Percentiles rank a stretch among this genome's conserved stretches.
These are phyloP conservation scores for Candida morakotiae DNA, from an alignment of 805 yeast species.

Conservation along the genomic window DNA sequence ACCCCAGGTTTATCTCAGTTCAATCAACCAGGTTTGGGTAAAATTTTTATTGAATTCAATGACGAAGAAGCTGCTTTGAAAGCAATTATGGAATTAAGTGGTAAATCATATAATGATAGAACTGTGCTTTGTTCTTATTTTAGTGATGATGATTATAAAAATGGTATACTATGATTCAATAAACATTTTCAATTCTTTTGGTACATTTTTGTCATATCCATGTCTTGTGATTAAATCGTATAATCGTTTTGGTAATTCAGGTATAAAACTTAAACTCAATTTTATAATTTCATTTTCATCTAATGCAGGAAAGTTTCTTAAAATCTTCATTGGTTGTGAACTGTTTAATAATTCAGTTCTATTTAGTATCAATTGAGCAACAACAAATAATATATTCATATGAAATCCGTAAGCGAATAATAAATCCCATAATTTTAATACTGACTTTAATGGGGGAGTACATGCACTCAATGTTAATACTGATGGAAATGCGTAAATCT, in stretches of 20 bases:
- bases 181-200: constrained; percentile 24
- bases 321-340: constrained; percentile 66
- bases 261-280: constrained; percentile 73
- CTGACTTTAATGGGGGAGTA: constrained; percentile 77
- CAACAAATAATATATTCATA: constrained; percentile 76
- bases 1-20: constrained; percentile 36
- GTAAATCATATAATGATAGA: constrained; percentile 64
- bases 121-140: constrained; percentile 62
- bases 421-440: constrained; percentile 82
- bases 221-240: constrained; percentile 64
- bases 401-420: constrained; percentile 88
- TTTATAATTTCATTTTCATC: constrained; percentile 73
- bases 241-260: constrained; percentile 63
- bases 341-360: constrained; percentile 59
- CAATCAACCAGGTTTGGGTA: constrained; percentile 61
- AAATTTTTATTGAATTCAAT: constrained; percentile 63
- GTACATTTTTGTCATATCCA: constrained; percentile 48
- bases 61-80: constrained; percentile 44
- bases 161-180: background rate
- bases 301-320: constrained; percentile 69
- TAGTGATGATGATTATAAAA: constrained; percentile 51
- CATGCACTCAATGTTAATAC: constrained; percentile 83
- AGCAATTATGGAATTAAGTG: constrained; percentile 61
- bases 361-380: constrained; percentile 74
- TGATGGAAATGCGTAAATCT: constrained; percentile 81